These are phyloP conservation scores for Aureobasidium vineae DNA, from an alignment of 2,329 filamentous ascomycete genomes.

Conservation along the genomic window DNA sequence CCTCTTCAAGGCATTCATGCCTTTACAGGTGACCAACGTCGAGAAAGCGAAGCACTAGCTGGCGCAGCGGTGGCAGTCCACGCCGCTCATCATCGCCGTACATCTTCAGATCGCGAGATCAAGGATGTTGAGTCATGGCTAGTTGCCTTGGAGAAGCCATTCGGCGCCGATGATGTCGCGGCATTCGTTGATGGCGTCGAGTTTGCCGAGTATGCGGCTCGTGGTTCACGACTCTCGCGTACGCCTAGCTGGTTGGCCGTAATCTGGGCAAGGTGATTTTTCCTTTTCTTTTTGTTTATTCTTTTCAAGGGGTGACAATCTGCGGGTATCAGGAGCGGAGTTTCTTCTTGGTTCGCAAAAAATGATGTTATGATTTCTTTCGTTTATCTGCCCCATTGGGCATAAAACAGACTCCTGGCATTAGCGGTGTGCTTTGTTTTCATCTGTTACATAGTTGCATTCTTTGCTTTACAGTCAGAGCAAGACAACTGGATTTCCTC, in stretches of 20 bases:
- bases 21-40: conserved; percentile 39
- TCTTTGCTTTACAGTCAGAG: background rate
- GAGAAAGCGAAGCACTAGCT: conserved; percentile 27
- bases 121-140: conserved; percentile 39
- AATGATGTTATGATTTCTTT: conserved; percentile 10
- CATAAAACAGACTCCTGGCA: background rate
- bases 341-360: background rate
- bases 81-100: background rate
- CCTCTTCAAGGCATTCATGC: conserved; percentile 47
- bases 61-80: conserved; percentile 20
- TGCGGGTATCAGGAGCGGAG: background rate
- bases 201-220: conserved; percentile 37
- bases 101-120: conserved; percentile 32
- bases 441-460: background rate
- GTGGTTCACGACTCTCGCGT: background rate
- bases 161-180: conserved; percentile 44
- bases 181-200: conserved; percentile 43
- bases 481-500: background rate
- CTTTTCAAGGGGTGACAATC: background rate
- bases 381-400: background rate
- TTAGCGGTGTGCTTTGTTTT: background rate
- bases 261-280: background rate
- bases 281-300: background rate
- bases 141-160: conserved; percentile 39
- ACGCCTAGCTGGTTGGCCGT: conserved; percentile 7